Evolutionary conservation across 768 basidiomycete genomes (phyloP), one percentile per base, ranked within the genome.

Genomic region (Austroboletus eburneus): DNA sequence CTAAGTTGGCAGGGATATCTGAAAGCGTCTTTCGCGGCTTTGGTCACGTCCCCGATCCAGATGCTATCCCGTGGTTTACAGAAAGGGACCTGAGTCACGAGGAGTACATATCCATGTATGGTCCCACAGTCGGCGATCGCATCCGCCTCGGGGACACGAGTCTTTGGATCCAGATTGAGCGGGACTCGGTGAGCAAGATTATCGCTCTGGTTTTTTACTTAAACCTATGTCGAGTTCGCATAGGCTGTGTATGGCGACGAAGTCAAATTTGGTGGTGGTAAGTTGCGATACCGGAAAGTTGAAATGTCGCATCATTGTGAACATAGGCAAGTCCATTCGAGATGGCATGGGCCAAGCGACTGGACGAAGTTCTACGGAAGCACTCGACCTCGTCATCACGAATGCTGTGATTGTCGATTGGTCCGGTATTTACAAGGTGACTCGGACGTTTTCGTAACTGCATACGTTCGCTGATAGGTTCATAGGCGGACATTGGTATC

Each of bases 301-400:
- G 25, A 27, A 5, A 27, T 27, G 25, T 10, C 25, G 10, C 14
- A 4, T 32, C 30, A 32, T 7, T 14, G 30, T 32, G 18, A 9
- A 27, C 13, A 6, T 51, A 91, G 90, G 93, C 16, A 97, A 98
- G 69, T 79, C 85, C 1, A 88, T 98, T 42, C 85, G 95, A 20
- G 96, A 98, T 58, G 96, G 96, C 5, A 95, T 96, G 88, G 96
- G 94, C 8, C 94, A 98, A 63, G 84, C 84, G 0, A 88, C 87
- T 2, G 81, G 87, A 52, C 71, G 81, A 12, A 72, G 79, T 0
- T 78, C 87, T 9, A 54, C 59, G 0, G 83, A 89, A 39, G 76
- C 83, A 0, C 77, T 98, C 38, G 95, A 99, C 62, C 77, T 96
- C 20, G 85, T 97, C 46, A 92, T 99, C 63, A 98, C 92, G 34